Evolutionary conservation across 441 rosid genomes (phyloP), one percentile per base, ranked within the genome.

Genomic region (Breynia disticha): DNA sequence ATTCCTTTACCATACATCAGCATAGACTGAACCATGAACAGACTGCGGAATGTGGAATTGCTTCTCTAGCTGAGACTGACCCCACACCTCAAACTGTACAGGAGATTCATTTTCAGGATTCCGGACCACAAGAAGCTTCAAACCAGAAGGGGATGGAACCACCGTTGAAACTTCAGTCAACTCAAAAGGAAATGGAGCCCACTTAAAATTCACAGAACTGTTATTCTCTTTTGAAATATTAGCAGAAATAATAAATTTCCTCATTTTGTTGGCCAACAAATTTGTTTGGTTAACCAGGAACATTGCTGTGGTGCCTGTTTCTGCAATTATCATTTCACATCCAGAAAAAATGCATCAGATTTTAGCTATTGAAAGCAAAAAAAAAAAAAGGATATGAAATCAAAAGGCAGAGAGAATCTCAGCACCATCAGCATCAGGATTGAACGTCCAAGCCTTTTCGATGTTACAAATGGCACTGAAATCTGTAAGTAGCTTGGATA

Each of bases 1-100:
- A n/a, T n/a, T n/a, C n/a, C n/a, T 60, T 57, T 72, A 93, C 98
- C 97, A 89, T 76, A 3, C 88, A 67, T 93, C 98, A 13, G 62
- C 56, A 21, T 79, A 89, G 11, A 93, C 85, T 3, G 88, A 80
- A 55, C 97, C 96, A 75, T 93, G 98, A 75, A 76, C 72, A 55
- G 96, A 77, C 54, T 67, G 86, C 14, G 97, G 86, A 52, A 93
- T 63, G 50, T 67, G 84, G 64, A 86, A 81, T 69, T 89, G 97
- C 52, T 84, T 24, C 7, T 24, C 32, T 7, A 24, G 7, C 32
- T 24, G 32, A 24, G 4, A 24, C 32, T 24, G 32, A 24, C 32
- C 7, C 32, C 32, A 24, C 4, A 24, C 7, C 7, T 24, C 32
- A 24, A 24, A 24, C 7, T 24, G 32, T 2, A 7, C 7, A 2